These are phyloP conservation scores for Saccharomycopsis selenospora DNA, from an alignment of 805 yeast species.

Conservation along the genomic window DNA sequence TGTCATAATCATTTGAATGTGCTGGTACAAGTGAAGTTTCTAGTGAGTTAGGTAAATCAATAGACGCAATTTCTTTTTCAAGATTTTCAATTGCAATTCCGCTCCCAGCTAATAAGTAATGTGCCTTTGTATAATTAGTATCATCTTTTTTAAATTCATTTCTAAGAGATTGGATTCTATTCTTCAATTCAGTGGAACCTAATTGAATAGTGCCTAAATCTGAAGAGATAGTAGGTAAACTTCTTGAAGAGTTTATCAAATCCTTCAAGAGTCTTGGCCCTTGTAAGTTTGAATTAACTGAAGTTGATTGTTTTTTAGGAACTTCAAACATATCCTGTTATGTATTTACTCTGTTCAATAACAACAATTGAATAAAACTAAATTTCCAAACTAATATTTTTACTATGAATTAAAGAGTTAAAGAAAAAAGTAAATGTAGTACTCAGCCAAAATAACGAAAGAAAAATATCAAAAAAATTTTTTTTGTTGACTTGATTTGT, in stretches of 20 bases:
- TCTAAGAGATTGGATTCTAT: conserved; percentile 54
- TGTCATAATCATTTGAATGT: conserved; percentile 42
- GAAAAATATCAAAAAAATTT: no score
- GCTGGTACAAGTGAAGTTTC: conserved; percentile 22
- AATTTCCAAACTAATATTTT: no score
- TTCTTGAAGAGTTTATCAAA: conserved; percentile 66
- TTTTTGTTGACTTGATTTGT: no score
- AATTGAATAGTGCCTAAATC: conserved; percentile 77
- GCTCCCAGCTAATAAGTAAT: conserved; percentile 81
- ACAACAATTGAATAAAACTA: no score
- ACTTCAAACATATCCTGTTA: no score
- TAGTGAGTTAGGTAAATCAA: conserved; percentile 23
- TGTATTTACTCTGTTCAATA: no score
- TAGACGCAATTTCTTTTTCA: conserved; percentile 43
- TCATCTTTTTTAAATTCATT: conserved; percentile 33
- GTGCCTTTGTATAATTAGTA: conserved; percentile 59
- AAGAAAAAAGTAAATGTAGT: no score
- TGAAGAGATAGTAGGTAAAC: conserved; percentile 56
- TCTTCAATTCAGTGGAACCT: conserved; percentile 70
- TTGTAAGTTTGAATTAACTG: background rate
- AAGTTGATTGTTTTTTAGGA: background rate
- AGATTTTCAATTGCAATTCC: conserved; percentile 84
- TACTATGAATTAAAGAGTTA: no score
- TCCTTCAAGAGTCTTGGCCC: conserved; percentile 46
- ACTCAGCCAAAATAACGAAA: no score